Evolutionary conservation across 1,139 yeast genomes (phyloP).

Genomic region (Pichia sp.): DNA sequence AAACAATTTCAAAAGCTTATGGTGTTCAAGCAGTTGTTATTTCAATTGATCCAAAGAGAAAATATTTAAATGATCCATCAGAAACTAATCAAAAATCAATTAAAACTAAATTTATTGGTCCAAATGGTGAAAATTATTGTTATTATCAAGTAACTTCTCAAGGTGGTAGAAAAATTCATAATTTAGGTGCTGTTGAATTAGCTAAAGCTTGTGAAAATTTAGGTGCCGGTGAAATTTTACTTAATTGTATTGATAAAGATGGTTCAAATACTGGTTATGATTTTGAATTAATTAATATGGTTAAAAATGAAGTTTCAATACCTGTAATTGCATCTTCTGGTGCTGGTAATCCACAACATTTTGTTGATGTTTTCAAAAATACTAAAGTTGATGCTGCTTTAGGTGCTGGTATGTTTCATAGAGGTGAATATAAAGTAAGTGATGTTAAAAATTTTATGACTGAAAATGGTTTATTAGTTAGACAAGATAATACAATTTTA

Average conservation of each 20-base stretch:
- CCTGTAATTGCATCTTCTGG: slow-evolving; percentile 98
- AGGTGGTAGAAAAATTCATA: slow-evolving; percentile 89
- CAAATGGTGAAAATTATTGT: slow-evolving; percentile 78
- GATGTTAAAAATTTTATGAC: slow-evolving; percentile 69
- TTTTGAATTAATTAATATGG: slow-evolving; percentile 70
- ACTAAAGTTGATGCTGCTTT: slow-evolving; percentile 92
- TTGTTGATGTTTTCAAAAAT: slow-evolving; percentile 73
- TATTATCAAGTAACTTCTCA: slow-evolving; percentile 95
- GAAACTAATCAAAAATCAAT: slow-evolving; percentile 57
- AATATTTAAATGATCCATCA: slow-evolving; percentile 56
- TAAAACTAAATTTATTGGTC: slow-evolving; percentile 56
- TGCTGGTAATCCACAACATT: slow-evolving; percentile 89
- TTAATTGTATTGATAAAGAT: slow-evolving; percentile 93
- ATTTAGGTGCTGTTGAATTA: slow-evolving; percentile 85
- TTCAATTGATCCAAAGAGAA: slow-evolving; percentile 91
- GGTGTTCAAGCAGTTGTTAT: slow-evolving; percentile 97
- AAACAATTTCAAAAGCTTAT: slow-evolving; percentile 82
- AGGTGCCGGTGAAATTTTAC: slow-evolving; percentile 94
- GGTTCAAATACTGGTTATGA: slow-evolving; percentile 94
- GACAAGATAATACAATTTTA: slow-evolving; percentile 33
- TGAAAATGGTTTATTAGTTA: slow-evolving; percentile 46
- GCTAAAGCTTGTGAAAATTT: slow-evolving; percentile 82
- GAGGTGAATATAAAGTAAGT: slow-evolving; percentile 83
- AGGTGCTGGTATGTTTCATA: slow-evolving; percentile 97
- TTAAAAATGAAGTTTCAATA: slow-evolving; percentile 67